Base-by-base conservation (phyloP, 495 filamentous ascomycete genomes). In the Xylaria intraflava region DNA sequence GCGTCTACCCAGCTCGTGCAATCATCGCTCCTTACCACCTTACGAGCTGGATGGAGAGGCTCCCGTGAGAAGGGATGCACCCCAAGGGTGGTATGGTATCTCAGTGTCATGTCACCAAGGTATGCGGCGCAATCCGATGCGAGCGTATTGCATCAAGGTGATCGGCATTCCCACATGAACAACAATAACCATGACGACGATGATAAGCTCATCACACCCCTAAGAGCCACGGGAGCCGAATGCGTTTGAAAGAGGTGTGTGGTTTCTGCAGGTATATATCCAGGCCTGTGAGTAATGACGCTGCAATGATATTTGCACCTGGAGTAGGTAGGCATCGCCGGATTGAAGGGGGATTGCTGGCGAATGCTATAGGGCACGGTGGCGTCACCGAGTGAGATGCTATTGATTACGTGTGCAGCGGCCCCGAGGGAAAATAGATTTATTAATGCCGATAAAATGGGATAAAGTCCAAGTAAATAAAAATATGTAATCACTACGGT, bases 41-140 rank as follows among this genome's bases (percentile, higher is more conserved):
- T 5, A n/a, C 14, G 14, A 19, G 17, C 1, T 17, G n/a, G 35
- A 16, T 17, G 1, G 33, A 46, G 30, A 46, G 30, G 51, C 26
- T 39, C 42, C 40, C 43, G 31, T 46, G 35, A 30, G 43, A 20
- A 45, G 16, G 11, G 33, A 53, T 17, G 10, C 31, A 46, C 11
- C 42, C 41, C 41, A 27, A 53, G 30, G 17, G 17, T 38, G 14
- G 12, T 30, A 35, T 24, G 19, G 11, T 41, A 35, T 26, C 29
- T 17, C 31, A 6, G 33, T 41, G 35, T 45, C 50, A 45, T 36
- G 29, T 41, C 41, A 24, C 41, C 26, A 52, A 46, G 33, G 33
- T 38, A 52, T 45, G 50, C 31, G n/a, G 40, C 24, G 30, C 40
- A 22, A 17, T 52, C 38, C 36, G 41, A 45, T 27, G 50, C 45